Percentiles rank a stretch among this genome's conserved stretches.
phyloP scores from a whole-genome alignment of 2,329 filamentous ascomycete species.

The Diplocarpon rosae region DNA sequence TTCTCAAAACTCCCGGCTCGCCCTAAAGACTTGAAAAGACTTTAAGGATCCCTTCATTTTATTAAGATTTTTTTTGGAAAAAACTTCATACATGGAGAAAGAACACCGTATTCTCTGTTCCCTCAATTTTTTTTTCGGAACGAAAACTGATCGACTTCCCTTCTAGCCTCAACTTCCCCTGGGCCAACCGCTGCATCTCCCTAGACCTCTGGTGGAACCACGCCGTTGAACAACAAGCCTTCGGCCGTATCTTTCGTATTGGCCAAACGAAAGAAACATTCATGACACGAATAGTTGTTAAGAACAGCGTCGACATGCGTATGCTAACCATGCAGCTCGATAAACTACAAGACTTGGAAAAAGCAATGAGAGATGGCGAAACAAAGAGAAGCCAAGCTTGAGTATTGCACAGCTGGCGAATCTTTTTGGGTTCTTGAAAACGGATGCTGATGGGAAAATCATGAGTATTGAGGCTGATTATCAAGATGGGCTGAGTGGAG shows the following conservation, averaged over 20 bases:
- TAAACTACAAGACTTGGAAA: slow-evolving; percentile 36
- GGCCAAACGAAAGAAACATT: slow-evolving; percentile 51
- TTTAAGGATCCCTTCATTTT: too few species aligned
- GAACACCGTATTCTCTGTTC: too few species aligned
- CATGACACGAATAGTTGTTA: slow-evolving; percentile 45
- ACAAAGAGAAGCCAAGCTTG: slow-evolving; percentile 15
- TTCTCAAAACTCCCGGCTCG: too few species aligned
- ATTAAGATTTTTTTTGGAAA: too few species aligned
- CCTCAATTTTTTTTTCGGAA: too few species aligned
- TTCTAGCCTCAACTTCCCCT: slow-evolving; percentile 42
- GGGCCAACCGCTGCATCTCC: slow-evolving; percentile 36
- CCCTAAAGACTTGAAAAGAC: too few species aligned
- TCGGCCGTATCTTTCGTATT: slow-evolving; percentile 49
- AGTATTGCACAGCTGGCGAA: slow-evolving; percentile 31
- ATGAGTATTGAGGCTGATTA: slow-evolving; percentile 21
- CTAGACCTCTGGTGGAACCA: slow-evolving; percentile 31
- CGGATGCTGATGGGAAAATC: slow-evolving; percentile 28
- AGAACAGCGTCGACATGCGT: slow-evolving; percentile 45
- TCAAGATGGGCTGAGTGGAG: slow-evolving; percentile 10
- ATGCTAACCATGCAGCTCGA: slow-evolving; percentile 43
- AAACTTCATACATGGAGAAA: too few species aligned
- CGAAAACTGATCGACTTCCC: not conserved
- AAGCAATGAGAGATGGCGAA: slow-evolving; percentile 18
- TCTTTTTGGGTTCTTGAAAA: slow-evolving; percentile 34
- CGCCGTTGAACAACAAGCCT: slow-evolving; percentile 47